Base-by-base conservation (phyloP, 768 basidiomycete genomes). In the Panaeolus cyanescens region DNA sequence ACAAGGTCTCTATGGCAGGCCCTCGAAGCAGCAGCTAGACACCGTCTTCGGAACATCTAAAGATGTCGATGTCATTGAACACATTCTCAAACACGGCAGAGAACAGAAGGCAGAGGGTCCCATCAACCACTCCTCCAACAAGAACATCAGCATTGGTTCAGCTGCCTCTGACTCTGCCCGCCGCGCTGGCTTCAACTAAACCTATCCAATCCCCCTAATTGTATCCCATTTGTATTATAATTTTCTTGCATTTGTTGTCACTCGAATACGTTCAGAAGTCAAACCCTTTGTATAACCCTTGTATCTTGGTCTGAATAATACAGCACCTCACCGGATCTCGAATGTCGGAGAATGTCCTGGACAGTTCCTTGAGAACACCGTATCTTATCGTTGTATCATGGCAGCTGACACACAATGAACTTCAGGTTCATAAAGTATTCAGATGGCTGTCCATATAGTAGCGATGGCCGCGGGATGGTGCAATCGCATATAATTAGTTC, bases 21-120 rank as follows among this genome's bases (percentile, higher is more conserved):
- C 91, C 10, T 94, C 92, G n/a, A 86, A 90, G 54, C 94, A 95
- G 71, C 88, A 93, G 68, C 85, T 96, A 59, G 91, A 93, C 40
- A 89, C 75, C 59, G 77, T 77, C 33, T 95, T 96, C 65, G 86
- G 80, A 17, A 83, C 88, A 3, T 72, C 78, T 66, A 88, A 86
- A 54, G 87, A 93, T 39, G 71, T 78, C 19, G 91, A 91, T 2
- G 88, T 90, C 8, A 74, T 91, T 39, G 69, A 74, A 53, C 70
- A 71, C 20, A 79, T 95, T 61, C 79, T 95, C 60, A 66, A 85
- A 71, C 84, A 85, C 60, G 93, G 93, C 42, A 83, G 74, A 59
- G 78, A 82, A 56, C 85, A 91, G 67, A 59, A 77, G 4, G 75
- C 77, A 10, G 88, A 89, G 19, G 79, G 75, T 20, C 73, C 86